phyloP scores from a whole-genome alignment of 2,329 filamentous ascomycete species.

The Endothia cerciana region DNA sequence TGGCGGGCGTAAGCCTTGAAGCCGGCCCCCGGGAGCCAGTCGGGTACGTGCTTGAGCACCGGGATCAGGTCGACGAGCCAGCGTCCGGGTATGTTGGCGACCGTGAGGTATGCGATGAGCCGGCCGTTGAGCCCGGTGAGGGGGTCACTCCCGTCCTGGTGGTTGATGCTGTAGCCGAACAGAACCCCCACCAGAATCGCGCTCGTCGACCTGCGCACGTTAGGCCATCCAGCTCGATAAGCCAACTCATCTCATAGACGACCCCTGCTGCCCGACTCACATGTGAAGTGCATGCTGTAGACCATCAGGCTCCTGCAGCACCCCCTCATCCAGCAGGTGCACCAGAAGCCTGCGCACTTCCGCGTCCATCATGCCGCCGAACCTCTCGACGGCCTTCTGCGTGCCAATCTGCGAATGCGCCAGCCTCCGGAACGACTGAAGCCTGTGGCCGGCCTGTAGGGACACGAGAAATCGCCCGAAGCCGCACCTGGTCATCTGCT shows the following conservation, averaged over 20 bases:
- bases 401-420: conserved; percentile 9
- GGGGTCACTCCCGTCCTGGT: conserved; percentile 31
- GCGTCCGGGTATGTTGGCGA: conserved; percentile 28
- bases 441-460: not conserved
- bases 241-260: conserved; percentile 40
- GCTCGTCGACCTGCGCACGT: conserved; percentile 33
- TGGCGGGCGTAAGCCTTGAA: conserved; percentile 33
- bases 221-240: conserved; percentile 34
- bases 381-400: not conserved
- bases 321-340: not conserved
- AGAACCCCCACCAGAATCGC: conserved; percentile 35
- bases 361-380: not conserved
- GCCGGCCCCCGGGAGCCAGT: conserved; percentile 35
- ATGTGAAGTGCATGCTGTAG: conserved; percentile 17
- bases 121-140: conserved; percentile 32
- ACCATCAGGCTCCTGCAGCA: not conserved
- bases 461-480: not conserved
- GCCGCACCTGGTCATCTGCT: conserved; percentile 3
- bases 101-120: conserved; percentile 32
- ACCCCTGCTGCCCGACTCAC: conserved; percentile 23
- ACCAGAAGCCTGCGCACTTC: not conserved
- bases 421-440: conserved; percentile 12
- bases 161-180: conserved; percentile 37
- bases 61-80: conserved; percentile 38
- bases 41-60: conserved; percentile 34